Conservation (phyloP, 1,284 basidiomycete species). For the Quambalaria eucalypti region DNA sequence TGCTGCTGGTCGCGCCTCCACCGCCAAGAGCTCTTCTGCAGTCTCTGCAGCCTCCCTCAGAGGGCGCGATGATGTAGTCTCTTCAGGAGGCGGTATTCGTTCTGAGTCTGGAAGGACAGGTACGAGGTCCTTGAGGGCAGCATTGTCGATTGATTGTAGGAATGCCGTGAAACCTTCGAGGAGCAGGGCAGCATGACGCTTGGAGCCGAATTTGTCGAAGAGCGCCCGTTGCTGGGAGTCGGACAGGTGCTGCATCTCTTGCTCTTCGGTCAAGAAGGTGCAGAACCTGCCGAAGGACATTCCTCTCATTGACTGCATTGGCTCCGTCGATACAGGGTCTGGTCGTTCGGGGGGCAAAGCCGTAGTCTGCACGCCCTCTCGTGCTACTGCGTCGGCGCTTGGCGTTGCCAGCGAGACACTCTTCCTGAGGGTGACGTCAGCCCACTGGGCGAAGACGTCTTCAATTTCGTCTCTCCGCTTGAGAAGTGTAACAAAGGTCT, state of each 20-base stretch:
- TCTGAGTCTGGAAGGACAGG: too few species aligned
- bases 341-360: not conserved
- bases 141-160: conserved; percentile 37
- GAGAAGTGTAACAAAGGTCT: conserved; percentile 71
- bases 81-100: too few species aligned
- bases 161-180: conserved; percentile 38
- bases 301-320: too few species aligned
- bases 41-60: not conserved
- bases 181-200: conserved; percentile 5
- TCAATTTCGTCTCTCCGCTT: conserved; percentile 76
- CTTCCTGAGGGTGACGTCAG: conserved; percentile 12
- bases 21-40: conserved; percentile 3
- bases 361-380: not conserved
- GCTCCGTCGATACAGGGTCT: not conserved
- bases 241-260: conserved; percentile 8
- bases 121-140: conserved; percentile 18
- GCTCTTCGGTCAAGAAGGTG: conserved; percentile 29
- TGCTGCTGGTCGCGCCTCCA: not conserved
- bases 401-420: too few species aligned
- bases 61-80: not conserved
- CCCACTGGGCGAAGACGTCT: conserved; percentile 40
- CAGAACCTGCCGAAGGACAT: conserved; percentile 18
- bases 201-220: conserved; percentile 5
- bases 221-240: not conserved
- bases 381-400: too few species aligned